These are phyloP conservation scores for Chaetomium cochliodes DNA, from an alignment of 495 filamentous ascomycete genomes.

Conservation along the genomic window DNA sequence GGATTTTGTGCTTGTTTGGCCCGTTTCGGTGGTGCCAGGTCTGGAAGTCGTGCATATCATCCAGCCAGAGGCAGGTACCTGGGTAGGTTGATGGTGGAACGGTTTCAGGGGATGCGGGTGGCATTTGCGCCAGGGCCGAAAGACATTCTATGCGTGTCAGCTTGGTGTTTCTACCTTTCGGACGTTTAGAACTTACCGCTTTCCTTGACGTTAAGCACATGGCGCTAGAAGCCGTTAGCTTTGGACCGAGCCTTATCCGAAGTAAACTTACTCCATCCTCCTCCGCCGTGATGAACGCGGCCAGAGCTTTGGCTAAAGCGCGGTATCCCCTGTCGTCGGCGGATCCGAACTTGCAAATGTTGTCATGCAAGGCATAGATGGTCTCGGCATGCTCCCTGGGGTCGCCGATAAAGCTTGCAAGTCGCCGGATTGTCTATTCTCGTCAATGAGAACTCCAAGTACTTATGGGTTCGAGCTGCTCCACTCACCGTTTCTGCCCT, in stretches of 20 bases:
- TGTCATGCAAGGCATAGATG: slow-evolving; percentile 33
- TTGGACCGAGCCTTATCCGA: neutral
- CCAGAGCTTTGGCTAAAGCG: slow-evolving; percentile 25
- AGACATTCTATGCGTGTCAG: slow-evolving; percentile 31
- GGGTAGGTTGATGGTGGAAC: slow-evolving; percentile 33
- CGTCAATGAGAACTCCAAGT: neutral
- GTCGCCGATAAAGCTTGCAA: slow-evolving; percentile 38
- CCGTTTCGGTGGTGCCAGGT: slow-evolving; percentile 39
- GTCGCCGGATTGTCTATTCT: slow-evolving; percentile 26
- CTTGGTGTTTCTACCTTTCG: neutral
- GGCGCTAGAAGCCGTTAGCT: slow-evolving; percentile 21
- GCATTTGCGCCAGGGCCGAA: slow-evolving; percentile 23
- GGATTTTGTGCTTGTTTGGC: slow-evolving; percentile 35
- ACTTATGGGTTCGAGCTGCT: neutral
- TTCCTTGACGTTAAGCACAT: slow-evolving; percentile 30
- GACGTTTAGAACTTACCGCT: slow-evolving; percentile 15
- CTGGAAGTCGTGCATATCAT: slow-evolving; percentile 38
- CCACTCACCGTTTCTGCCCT: slow-evolving; percentile 30
- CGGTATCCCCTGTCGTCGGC: slow-evolving; percentile 34
- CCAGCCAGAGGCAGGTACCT: slow-evolving; percentile 41
- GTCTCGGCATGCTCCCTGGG: slow-evolving; percentile 36
- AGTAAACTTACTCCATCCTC: slow-evolving; percentile 25
- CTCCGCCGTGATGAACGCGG: slow-evolving; percentile 26
- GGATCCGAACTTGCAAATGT: slow-evolving; percentile 36
- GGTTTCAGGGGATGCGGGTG: slow-evolving; percentile 19